A percentile compares a stretch with the other conserved stretches of the same genome.
These are phyloP conservation scores for Diutina rugosa DNA, from an alignment of 1,139 yeast genomes.

Conservation along the genomic window DNA sequence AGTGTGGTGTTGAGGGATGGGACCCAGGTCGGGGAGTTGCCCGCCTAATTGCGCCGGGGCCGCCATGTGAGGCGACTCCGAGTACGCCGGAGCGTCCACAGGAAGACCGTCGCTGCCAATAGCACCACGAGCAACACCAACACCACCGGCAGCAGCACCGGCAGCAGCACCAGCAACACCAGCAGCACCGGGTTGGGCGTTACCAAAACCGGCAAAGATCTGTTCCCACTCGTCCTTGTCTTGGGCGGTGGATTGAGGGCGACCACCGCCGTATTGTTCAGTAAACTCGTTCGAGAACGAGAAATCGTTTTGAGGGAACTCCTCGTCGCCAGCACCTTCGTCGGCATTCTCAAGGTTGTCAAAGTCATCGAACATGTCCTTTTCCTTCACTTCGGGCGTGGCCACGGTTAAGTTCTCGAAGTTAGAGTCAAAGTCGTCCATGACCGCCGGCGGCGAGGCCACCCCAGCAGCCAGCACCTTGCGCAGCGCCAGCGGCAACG, in stretches of 20 bases:
- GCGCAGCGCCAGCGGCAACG: not conserved
- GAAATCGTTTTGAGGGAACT: conserved; percentile 1
- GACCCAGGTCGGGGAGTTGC: not conserved
- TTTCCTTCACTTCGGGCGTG: not conserved
- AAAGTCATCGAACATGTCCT: conserved; percentile 3
- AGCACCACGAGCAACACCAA: conserved; percentile 27
- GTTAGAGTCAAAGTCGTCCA: conserved; percentile 18
- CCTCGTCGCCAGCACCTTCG: not conserved
- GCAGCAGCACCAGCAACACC: conserved; percentile 3
- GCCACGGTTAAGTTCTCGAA: conserved; percentile 1
- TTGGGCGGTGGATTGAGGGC: not conserved
- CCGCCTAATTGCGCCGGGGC: conserved; percentile 1
- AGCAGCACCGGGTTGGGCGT: conserved; percentile 20
- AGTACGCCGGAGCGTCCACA: not conserved
- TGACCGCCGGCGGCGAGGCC: not conserved
- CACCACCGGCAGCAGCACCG: not conserved
- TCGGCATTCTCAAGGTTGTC: conserved; percentile 4
- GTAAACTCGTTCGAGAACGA: conserved; percentile 1
- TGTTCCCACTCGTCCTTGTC: conserved; percentile 86
- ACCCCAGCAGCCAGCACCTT: not conserved
- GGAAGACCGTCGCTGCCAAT: conserved; percentile 24
- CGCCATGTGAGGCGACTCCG: not conserved
- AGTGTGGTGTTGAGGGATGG: not conserved
- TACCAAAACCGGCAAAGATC: conserved; percentile 81
- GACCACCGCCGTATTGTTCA: not conserved